phyloP scores from a whole-genome alignment of 345 rosid genomes.

The Geranium rotundifolium region DNA sequence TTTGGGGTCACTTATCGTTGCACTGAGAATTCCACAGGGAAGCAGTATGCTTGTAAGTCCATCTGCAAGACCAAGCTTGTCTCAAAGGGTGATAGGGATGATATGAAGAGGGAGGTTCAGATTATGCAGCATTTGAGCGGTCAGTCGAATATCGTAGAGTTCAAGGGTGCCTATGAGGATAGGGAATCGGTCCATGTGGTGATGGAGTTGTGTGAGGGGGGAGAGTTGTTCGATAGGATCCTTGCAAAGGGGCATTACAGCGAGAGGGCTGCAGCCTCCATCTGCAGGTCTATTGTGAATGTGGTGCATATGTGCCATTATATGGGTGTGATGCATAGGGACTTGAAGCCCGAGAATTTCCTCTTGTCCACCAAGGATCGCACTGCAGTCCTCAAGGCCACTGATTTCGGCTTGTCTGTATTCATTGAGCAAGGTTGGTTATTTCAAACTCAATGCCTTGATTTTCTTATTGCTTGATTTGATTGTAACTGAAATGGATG shows the following conservation, averaged over 20 bases:
- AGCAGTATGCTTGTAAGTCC: slow-evolving; percentile 70
- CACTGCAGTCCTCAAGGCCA: slow-evolving; percentile 56
- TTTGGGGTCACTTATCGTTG: slow-evolving; percentile 81
- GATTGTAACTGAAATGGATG: not conserved
- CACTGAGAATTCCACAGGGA: slow-evolving; percentile 58
- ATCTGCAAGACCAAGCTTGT: slow-evolving; percentile 67
- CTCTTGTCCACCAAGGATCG: slow-evolving; percentile 56
- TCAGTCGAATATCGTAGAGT: slow-evolving; percentile 83
- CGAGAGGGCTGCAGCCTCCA: slow-evolving; percentile 71
- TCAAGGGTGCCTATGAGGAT: slow-evolving; percentile 82
- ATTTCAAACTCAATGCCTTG: slow-evolving; percentile 14
- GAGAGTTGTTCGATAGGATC: slow-evolving; percentile 80
- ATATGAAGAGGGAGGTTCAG: slow-evolving; percentile 71
- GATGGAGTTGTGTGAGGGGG: slow-evolving; percentile 95
- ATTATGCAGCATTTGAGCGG: slow-evolving; percentile 97
- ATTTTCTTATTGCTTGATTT: not conserved
- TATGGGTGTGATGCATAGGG: too few species aligned
- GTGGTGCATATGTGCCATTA: slow-evolving; percentile 80
- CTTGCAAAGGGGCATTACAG: slow-evolving; percentile 64
- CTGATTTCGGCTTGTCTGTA: slow-evolving; percentile 80
- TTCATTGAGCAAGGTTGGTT: slow-evolving; percentile 40
- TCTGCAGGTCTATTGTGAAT: slow-evolving; percentile 61
- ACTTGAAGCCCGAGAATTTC: slow-evolving; percentile 96
- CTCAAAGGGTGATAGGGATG: slow-evolving; percentile 60
- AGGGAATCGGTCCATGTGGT: slow-evolving; percentile 67